Percentiles rank a stretch among this genome's conserved stretches.
Conservation (phyloP, 2,329 filamentous ascomycete species). For the Aquanectria penicillioides region DNA sequence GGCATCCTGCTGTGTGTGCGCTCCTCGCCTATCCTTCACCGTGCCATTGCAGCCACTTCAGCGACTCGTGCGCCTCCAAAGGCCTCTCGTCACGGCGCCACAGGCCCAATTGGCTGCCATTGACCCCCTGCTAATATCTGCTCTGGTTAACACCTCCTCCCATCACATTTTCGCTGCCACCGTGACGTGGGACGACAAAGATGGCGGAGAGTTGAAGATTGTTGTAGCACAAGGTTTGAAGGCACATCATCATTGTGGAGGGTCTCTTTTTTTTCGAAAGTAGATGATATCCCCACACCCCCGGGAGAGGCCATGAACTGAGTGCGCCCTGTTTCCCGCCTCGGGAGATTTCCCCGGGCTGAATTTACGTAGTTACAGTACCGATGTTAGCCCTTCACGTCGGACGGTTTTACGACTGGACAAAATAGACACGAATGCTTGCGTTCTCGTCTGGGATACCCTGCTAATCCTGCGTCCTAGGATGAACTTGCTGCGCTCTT, state of each 20-base stretch:
- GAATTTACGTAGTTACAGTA: too few relatives aligned
- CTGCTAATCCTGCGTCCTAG: slow-evolving; percentile 17
- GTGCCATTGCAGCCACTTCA: neutral
- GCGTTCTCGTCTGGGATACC: slow-evolving; percentile 20
- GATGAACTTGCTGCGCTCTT: slow-evolving; percentile 10
- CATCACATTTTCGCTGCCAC: slow-evolving; percentile 2
- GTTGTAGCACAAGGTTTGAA: neutral
- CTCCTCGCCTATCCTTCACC: slow-evolving; percentile 1
- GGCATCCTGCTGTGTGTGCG: neutral
- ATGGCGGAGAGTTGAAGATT: slow-evolving; percentile 1
- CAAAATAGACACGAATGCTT: neutral
- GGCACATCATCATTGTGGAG: neutral
- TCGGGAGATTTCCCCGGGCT: neutral
- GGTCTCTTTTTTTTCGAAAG: neutral
- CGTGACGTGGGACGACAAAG: slow-evolving; percentile 21
- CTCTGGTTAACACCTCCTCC: slow-evolving; percentile 14
- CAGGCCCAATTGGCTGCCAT: slow-evolving; percentile 16
- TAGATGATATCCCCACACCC: slow-evolving; percentile 12
- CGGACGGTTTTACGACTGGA: slow-evolving; percentile 1
- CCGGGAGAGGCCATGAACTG: neutral
- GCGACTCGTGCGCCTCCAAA: neutral
- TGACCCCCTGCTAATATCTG: slow-evolving; percentile 33
- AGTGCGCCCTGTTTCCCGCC: neutral
- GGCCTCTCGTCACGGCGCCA: slow-evolving; percentile 1
- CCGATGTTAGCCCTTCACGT: neutral